A percentile compares a stretch with the other conserved stretches of the same genome.
Evolutionary conservation across 805 yeast species (phyloP).

Genomic region (Candida ulmi): DNA sequence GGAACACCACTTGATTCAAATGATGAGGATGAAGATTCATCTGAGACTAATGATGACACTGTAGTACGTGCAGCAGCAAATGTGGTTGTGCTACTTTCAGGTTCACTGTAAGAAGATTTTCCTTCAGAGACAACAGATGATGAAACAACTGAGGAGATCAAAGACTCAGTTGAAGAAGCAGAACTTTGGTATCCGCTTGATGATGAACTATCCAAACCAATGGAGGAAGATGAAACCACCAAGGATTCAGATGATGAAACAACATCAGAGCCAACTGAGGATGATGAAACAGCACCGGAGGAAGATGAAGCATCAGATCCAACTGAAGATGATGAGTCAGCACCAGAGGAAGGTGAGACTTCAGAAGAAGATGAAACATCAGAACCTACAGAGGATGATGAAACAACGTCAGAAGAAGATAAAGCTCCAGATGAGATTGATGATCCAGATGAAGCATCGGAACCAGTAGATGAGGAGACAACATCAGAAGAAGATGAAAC

Average conservation of each 20-base stretch:
- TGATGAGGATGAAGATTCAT: background rate
- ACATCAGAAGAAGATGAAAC: background rate
- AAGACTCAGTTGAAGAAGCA: background rate
- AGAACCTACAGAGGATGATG: background rate
- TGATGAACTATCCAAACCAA: no score
- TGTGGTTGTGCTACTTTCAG: no score
- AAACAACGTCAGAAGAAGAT: background rate
- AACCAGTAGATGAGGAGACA: background rate
- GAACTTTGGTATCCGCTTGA: no score
- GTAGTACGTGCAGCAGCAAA: constrained; percentile 1
- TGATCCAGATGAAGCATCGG: background rate
- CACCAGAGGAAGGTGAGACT: background rate
- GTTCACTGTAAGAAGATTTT: no score
- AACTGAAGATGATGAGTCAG: background rate
- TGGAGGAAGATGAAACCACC: no score
- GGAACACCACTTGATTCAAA: background rate
- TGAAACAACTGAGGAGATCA: background rate
- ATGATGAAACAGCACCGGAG: background rate
- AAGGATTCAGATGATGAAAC: background rate
- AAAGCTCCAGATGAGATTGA: background rate
- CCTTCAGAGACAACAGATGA: background rate
- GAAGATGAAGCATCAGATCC: no score
- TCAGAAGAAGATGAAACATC: background rate
- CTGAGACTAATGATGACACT: constrained; percentile 1
- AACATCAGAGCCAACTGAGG: background rate